Evolutionary conservation across 2,329 filamentous ascomycete genomes (phyloP).

Genomic region (Colletotrichum viniferum): DNA sequence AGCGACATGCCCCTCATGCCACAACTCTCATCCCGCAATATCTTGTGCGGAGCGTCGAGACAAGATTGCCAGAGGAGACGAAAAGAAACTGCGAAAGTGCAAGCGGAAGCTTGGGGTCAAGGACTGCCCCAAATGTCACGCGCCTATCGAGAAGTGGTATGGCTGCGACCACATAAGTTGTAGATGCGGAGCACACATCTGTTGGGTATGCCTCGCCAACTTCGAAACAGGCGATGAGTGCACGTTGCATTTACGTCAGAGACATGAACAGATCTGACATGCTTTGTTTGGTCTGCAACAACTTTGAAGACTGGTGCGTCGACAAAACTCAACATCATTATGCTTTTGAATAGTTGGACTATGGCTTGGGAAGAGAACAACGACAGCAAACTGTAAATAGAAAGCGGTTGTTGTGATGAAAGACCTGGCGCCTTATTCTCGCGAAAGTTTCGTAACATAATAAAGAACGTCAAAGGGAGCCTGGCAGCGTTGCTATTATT

Average conservation of each 20-base stretch:
- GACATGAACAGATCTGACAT: background rate
- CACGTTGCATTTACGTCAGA: background rate
- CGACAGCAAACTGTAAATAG: background rate
- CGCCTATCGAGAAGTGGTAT: constrained; percentile 43
- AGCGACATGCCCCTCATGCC: constrained; percentile 38
- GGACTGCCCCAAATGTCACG: constrained; percentile 44
- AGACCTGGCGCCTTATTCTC: background rate
- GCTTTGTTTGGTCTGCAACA: background rate
- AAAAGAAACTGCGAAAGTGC: constrained; percentile 26
- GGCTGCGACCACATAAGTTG: constrained; percentile 55
- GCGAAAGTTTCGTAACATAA: background rate
- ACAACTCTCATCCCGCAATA: constrained; percentile 33
- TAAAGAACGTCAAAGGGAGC: background rate
- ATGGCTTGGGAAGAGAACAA: background rate
- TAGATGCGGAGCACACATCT: constrained; percentile 47
- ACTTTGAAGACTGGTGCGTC: background rate
- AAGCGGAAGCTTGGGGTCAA: constrained; percentile 41
- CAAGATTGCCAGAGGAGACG: constrained; percentile 25
- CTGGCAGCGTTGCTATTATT: background rate
- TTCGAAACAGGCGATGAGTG: constrained; percentile 28
- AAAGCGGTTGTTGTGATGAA: background rate
- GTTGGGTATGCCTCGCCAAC: constrained; percentile 48
- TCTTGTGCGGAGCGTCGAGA: constrained; percentile 39
- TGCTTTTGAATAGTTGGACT: background rate
- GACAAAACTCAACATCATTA: background rate